Evolutionary conservation across 2,329 filamentous ascomycete species (phyloP), one percentile per base, ranked within the genome.

Genomic region (Colletotrichum limetticola): DNA sequence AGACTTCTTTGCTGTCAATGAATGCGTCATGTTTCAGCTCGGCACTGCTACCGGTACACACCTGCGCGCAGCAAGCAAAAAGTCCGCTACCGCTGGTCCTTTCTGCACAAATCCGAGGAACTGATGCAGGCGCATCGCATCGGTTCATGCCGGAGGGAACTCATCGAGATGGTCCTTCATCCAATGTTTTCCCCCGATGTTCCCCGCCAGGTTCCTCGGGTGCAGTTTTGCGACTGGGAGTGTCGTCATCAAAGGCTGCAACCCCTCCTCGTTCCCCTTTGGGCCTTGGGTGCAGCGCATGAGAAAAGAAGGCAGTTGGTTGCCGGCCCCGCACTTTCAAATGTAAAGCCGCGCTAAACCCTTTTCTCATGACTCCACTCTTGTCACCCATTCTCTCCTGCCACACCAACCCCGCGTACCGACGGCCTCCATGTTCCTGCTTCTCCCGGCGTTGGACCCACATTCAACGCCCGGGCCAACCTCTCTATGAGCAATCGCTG

Each of bases 21-120:
- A 57, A 66, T 65, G 61, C 66, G 66, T 72, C 66, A 72, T 66
- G 71, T 66, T 72, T 71, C 71, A 60, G 60, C 70, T 70, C 60
- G 60, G 26, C 60, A 37, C 66, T 66, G 32, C 32, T 35, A 35
- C 11, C 11, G 46, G 32, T 16, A 32, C 8, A 8, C 42, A 12
- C 19, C 52, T n/a, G 11, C 24, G 35, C 14, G 66, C 59, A 37
- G 12, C 49, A 28, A 35, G 32, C 32, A 35, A 35, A 53, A 42
- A 42, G 57, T 63, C 30, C 57, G 37, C 30, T 53, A 24, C 30
- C 28, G 12, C 58, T 42, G 62, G 52, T 32, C 70, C 26, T n/a
- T 19, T 53, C 9, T 46, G 65, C 30, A 28, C 46, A 49, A 24
- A 42, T 7, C 12, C 28, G 61, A 28, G 32, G 32, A 28, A 35